phyloP scores from a whole-genome alignment of 805 yeast genomes.

The Barnettozyma siamensis region DNA sequence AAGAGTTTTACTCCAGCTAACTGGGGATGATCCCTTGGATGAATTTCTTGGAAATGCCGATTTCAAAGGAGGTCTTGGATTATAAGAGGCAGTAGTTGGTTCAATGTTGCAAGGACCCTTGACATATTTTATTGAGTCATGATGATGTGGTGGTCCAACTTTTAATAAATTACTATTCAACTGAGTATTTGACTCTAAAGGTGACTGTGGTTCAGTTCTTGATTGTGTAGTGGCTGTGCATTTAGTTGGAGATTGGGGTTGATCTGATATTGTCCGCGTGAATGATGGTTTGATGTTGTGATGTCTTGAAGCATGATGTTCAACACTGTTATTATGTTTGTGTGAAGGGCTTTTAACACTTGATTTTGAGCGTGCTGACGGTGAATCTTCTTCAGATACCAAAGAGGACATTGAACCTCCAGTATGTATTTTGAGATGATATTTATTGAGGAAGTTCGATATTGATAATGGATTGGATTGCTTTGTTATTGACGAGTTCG shows the following conservation, averaged over 20 bases:
- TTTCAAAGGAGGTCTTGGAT: constrained; percentile 13
- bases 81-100: constrained; percentile 9
- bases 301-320: not conserved
- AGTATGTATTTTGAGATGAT: constrained; percentile 11
- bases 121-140: constrained; percentile 2
- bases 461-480: constrained; percentile 11
- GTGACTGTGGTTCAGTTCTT: not conserved
- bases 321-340: not conserved
- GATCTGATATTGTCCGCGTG: not conserved
- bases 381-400: not conserved
- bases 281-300: not conserved
- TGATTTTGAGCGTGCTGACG: not conserved
- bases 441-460: constrained; percentile 14
- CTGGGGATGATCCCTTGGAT: not conserved
- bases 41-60: not conserved
- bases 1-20: constrained; percentile 10
- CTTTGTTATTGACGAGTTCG: constrained; percentile 2
- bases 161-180: not conserved
- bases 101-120: constrained; percentile 18
- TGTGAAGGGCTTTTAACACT: not conserved
- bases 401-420: constrained; percentile 4
- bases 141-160: not conserved
- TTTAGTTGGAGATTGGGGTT: not conserved
- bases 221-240: not conserved
- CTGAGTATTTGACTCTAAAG: not conserved